Percentiles rank a stretch among this genome's conserved stretches.
Conservation (phyloP, 139 green algal genomes). For the Tetradesmus lagerheimii region DNA sequence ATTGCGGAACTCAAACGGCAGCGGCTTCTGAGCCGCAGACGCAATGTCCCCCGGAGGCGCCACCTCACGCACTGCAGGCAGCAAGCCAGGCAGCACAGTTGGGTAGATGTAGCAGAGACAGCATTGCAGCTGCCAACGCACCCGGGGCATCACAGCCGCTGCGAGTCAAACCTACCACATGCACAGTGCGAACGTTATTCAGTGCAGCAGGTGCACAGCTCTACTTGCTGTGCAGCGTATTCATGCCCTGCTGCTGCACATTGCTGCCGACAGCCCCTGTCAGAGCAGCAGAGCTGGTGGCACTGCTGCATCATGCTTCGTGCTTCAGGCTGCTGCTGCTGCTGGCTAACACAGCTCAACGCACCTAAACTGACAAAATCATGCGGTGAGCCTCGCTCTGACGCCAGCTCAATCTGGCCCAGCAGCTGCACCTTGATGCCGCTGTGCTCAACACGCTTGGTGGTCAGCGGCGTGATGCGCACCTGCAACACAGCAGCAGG, state of each 20-base stretch:
- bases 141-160: too few relatives aligned
- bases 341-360: background rate
- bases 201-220: background rate
- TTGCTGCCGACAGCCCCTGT: too few relatives aligned
- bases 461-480: conserved; percentile 70
- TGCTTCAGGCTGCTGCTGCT: background rate
- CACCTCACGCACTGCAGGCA: conserved; percentile 80
- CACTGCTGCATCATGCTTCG: background rate
- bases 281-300: too few relatives aligned
- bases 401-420: conserved; percentile 95
- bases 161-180: too few relatives aligned
- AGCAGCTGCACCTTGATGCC: conserved; percentile 98
- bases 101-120: background rate
- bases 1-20: conserved; percentile 96
- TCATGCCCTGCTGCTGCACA: too few relatives aligned
- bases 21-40: conserved; percentile 61
- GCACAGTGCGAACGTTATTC: too few relatives aligned
- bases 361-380: conserved; percentile 92
- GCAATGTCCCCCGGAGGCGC: conserved; percentile 87
- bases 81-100: background rate
- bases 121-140: too few relatives aligned
- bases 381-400: conserved; percentile 85
- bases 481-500: conserved; percentile 49
- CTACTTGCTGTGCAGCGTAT: too few relatives aligned
- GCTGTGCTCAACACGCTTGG: conserved; percentile 93